A percentile compares a stretch with the other conserved stretches of the same genome.
Conservation (phyloP, 768 basidiomycete genomes). For the Leccinellum rugosiceps region DNA sequence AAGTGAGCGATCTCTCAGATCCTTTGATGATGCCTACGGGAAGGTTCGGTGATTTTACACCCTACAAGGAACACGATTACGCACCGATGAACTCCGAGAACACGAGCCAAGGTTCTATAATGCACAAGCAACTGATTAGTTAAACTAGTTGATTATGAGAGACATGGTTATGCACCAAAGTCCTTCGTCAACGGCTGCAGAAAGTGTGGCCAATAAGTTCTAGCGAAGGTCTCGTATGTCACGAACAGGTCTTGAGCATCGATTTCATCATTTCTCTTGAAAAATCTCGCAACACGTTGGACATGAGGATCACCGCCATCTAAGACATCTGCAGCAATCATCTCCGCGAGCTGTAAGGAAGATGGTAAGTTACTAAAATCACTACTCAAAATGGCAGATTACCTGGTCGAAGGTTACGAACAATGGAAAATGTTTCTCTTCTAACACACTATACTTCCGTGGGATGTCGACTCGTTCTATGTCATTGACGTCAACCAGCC, state of each 20-base stretch:
- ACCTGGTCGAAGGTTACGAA: constrained; percentile 68
- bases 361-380: neutral
- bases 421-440: constrained; percentile 63
- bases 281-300: constrained; percentile 8
- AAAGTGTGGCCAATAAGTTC: constrained; percentile 59
- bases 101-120: constrained; percentile 51
- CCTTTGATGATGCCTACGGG: constrained; percentile 58
- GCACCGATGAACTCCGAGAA: constrained; percentile 67
- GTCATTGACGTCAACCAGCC: constrained; percentile 33
- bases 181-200: constrained; percentile 46
- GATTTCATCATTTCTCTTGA: constrained; percentile 12
- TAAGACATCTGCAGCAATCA: constrained; percentile 26
- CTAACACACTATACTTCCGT: constrained; percentile 48
- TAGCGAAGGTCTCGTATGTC: constrained; percentile 46
- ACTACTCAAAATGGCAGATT: constrained; percentile 5
- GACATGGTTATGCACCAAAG: neutral
- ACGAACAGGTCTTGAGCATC: constrained; percentile 30
- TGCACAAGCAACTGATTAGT: neutral
- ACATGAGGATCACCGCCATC: constrained; percentile 2
- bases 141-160: neutral
- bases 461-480: constrained; percentile 35
- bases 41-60: neutral
- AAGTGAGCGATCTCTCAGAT: constrained; percentile 50
- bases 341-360: constrained; percentile 19
- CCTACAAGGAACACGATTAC: constrained; percentile 1